phyloP scores from a whole-genome alignment of 345 rosid genomes.

The Eucalyptus marginata region DNA sequence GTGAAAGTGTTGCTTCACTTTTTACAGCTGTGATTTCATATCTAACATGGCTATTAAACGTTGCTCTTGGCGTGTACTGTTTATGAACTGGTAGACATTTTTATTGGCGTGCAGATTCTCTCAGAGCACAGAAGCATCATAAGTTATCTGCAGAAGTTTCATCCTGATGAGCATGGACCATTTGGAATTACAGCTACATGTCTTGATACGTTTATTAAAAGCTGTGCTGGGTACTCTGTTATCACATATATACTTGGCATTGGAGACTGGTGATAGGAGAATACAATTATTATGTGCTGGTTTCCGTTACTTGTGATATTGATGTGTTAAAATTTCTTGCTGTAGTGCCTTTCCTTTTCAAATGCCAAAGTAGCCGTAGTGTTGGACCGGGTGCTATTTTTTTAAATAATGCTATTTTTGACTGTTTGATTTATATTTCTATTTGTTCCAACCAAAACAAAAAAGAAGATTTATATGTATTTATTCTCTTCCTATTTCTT shows the following conservation, averaged over 20 bases:
- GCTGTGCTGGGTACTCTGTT: conserved; percentile 98
- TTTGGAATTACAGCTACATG: conserved; percentile 91
- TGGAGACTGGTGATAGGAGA: conserved; percentile 72
- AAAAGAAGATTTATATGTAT: not conserved
- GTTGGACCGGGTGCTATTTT: not conserved
- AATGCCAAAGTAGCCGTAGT: not conserved
- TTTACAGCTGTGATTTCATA: not conserved
- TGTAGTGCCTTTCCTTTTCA: not conserved
- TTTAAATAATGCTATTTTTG: not conserved
- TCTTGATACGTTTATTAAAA: conserved; percentile 93
- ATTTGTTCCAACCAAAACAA: too few species aligned
- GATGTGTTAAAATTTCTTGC: not conserved
- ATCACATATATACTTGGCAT: conserved; percentile 91
- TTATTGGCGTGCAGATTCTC: conserved; percentile 46
- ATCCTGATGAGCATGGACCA: conserved; percentile 92
- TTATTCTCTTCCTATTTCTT: not conserved
- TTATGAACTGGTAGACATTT: not conserved
- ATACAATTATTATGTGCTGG: not conserved
- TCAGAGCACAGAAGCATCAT: conserved; percentile 88
- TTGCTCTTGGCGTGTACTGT: not conserved
- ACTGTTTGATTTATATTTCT: not conserved
- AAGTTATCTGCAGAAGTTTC: conserved; percentile 91
- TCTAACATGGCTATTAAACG: not conserved
- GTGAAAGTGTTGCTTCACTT: not conserved
- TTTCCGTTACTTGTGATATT: not conserved